These are phyloP conservation scores for Rhizopogon rudus DNA, from an alignment of 768 basidiomycete species.

Conservation along the genomic window DNA sequence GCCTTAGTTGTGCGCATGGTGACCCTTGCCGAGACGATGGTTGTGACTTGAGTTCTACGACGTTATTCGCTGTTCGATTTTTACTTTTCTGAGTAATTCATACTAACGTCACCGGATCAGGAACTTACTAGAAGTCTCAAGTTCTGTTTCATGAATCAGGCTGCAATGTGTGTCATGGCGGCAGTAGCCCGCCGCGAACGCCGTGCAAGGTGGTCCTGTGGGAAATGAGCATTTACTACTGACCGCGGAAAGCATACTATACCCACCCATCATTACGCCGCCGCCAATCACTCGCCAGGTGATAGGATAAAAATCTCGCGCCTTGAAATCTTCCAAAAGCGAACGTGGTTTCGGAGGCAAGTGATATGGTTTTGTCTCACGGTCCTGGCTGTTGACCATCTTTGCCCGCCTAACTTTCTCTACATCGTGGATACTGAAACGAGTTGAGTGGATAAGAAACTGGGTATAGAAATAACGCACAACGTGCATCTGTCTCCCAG, in stretches of 20 bases:
- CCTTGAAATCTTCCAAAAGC: constrained; percentile 28
- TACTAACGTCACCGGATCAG: neutral
- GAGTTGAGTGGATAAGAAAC: neutral
- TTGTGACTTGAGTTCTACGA: constrained; percentile 9
- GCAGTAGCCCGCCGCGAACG: constrained; percentile 20
- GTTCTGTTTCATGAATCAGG: constrained; percentile 23
- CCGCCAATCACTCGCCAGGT: constrained; percentile 77
- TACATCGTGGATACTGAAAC: constrained; percentile 41
- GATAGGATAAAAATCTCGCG: constrained; percentile 57
- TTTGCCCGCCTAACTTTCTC: neutral
- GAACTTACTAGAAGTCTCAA: constrained; percentile 19
- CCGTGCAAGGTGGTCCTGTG: constrained; percentile 21
- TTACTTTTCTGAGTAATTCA: neutral
- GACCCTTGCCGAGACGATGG: neutral
- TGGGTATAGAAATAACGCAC: constrained; percentile 31
- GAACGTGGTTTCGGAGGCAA: constrained; percentile 21
- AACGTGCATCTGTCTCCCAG: constrained; percentile 56
- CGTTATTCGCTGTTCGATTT: constrained; percentile 9
- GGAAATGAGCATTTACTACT: neutral
- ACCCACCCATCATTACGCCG: constrained; percentile 61
- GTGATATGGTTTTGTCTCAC: constrained; percentile 15
- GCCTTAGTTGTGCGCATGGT: neutral
- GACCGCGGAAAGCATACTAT: constrained; percentile 15
- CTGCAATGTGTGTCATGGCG: constrained; percentile 22
- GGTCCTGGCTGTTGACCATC: neutral